Evolutionary conservation across 345 rosid genomes (phyloP).

Genomic region (Cardamine occulta): DNA sequence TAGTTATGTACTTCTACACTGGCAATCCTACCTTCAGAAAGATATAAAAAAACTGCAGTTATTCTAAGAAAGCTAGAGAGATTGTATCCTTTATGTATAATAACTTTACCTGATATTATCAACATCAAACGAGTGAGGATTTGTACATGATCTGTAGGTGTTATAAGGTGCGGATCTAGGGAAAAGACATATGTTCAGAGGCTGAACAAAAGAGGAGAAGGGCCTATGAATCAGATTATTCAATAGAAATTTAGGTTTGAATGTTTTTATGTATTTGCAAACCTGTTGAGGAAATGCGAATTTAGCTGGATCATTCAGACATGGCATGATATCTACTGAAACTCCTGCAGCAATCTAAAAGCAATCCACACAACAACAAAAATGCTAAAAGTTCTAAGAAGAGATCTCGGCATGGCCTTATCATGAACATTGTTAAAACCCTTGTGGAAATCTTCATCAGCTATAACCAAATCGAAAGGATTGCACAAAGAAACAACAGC

Average conservation of each 20-base stretch:
- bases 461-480: too few species aligned
- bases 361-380: too few species aligned
- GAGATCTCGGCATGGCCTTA: too few species aligned
- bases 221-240: slow-evolving; percentile 24
- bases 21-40: too few species aligned
- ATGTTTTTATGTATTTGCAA: background rate
- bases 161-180: slow-evolving; percentile 86
- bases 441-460: too few species aligned
- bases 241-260: background rate
- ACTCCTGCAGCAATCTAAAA: slow-evolving; percentile 87
- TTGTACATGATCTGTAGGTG: slow-evolving; percentile 88
- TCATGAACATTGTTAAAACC: too few species aligned
- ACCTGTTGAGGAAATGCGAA: slow-evolving; percentile 97
- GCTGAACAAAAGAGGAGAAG: slow-evolving; percentile 56
- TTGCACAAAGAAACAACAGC: too few species aligned
- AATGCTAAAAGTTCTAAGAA: too few species aligned
- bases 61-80: slow-evolving; percentile 1
- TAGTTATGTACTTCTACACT: too few species aligned
- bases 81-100: background rate
- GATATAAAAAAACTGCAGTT: background rate
- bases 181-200: slow-evolving; percentile 87
- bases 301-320: slow-evolving; percentile 91
- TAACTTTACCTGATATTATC: slow-evolving; percentile 68
- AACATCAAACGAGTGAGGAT: slow-evolving; percentile 95
- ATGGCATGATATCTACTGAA: slow-evolving; percentile 95